phyloP scores from a whole-genome alignment of 2,329 filamentous ascomycete genomes.

The Scedosporium apiospermum region DNA sequence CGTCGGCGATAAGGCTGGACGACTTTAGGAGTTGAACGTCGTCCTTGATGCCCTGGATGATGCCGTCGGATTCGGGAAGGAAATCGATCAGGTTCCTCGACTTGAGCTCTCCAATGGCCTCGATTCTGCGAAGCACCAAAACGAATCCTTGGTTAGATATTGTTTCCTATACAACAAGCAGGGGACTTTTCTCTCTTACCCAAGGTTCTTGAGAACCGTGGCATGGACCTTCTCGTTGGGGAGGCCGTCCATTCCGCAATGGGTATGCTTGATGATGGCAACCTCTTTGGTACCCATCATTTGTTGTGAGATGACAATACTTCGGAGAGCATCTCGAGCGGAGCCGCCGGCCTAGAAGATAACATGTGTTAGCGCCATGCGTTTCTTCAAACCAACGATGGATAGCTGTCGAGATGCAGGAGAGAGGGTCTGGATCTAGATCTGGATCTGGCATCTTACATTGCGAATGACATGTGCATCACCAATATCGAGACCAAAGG shows the following conservation, averaged over 20 bases:
- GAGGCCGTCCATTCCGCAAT: slow-evolving; percentile 65
- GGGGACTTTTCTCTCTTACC: slow-evolving; percentile 22
- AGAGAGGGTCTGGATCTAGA: too few species aligned
- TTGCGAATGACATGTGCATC: slow-evolving; percentile 62
- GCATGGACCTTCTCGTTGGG: slow-evolving; percentile 45
- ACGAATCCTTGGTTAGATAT: slow-evolving; percentile 10
- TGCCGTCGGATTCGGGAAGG: slow-evolving; percentile 42
- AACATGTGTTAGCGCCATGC: neutral
- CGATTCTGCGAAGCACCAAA: slow-evolving; percentile 8
- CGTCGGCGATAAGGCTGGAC: slow-evolving; percentile 43
- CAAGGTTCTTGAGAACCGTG: slow-evolving; percentile 45
- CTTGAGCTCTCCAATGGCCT: slow-evolving; percentile 14
- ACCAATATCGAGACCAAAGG: slow-evolving; percentile 53
- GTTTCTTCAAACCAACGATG: neutral
- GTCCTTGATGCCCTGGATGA: slow-evolving; percentile 49
- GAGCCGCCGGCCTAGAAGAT: slow-evolving; percentile 46
- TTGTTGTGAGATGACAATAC: slow-evolving; percentile 70
- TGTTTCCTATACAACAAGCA: slow-evolving; percentile 12
- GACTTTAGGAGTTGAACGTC: slow-evolving; percentile 52
- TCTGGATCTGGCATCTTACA: neutral
- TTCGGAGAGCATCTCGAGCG: slow-evolving; percentile 60
- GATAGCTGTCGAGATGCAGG: neutral
- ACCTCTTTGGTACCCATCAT: slow-evolving; percentile 69
- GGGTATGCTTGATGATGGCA: slow-evolving; percentile 64
- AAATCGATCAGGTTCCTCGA: slow-evolving; percentile 33